Evolutionary conservation across 306 rosid species (phyloP), one percentile per base, ranked within the genome.

Genomic region (Arachis stenosperma): DNA sequence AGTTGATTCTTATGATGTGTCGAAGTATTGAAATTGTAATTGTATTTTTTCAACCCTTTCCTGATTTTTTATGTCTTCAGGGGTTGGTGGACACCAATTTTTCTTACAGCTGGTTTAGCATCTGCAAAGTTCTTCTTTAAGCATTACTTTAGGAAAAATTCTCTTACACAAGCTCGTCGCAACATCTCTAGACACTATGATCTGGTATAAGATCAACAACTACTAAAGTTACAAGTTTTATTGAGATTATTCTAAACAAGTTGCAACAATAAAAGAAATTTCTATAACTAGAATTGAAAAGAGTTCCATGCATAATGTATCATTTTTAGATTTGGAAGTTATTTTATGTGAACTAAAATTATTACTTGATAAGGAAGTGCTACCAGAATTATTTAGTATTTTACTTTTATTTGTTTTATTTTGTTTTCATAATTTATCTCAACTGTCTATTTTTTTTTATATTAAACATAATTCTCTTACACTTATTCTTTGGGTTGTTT

Each of bases 41-140:
- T 37, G 5, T 17, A 17, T 4, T 33, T 33, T 64, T 66, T 61
- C 70, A 61, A 55, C 13, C 42, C 37, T 33, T 33, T 61, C 59
- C 62, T 8, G 22, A 61, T 69, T 69, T 57, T 33, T 33, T 33
- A 17, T 83, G 48, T 54, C 65, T 80, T 41, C 48, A 89, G 96
- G 73, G 97, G 98, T 65, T 91, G 98, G 98, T 93, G 98, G 97
- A 89, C 96, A 9, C 98, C 98, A 37, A 39, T 83, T 82, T 73
- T 94, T 27, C 78, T 86, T 52, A 94, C 98, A 39, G 88, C 98
- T 56, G 67, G 70, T 75, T 58, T 89, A 70, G 81, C 90, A 54
- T 93, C 92, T 61, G 92, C 97, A 61, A 94, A 84, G 71, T 89
- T 84, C 66, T 89, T 88, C 66, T 82, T 86, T 52, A 87, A 86